phyloP scores from a whole-genome alignment of 1,284 basidiomycete genomes.

The Vanrija pseudolonga region DNA sequence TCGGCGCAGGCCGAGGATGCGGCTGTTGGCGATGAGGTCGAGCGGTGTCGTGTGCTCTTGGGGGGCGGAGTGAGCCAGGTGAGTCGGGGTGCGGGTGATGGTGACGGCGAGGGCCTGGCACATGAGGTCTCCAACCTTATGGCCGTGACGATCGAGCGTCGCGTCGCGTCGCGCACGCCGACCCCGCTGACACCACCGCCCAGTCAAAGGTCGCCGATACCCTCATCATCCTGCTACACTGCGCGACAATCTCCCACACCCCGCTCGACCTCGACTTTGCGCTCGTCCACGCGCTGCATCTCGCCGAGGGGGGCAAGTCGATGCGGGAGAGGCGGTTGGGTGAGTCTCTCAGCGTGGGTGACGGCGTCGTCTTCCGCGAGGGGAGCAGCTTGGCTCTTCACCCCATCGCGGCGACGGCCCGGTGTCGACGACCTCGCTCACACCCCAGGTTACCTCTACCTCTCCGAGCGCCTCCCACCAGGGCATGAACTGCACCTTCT shows the following conservation, averaged over 20 bases:
- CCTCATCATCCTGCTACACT: slow-evolving; percentile 39
- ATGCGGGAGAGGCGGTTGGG: slow-evolving; percentile 33
- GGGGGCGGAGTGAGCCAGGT: slow-evolving; percentile 17
- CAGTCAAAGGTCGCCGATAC: slow-evolving; percentile 33
- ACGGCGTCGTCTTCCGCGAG: no score
- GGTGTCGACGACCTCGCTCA: background rate
- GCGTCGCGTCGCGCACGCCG: no score
- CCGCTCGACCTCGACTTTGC: slow-evolving; percentile 28
- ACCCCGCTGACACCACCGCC: background rate
- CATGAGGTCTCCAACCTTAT: no score
- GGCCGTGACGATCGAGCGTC: no score
- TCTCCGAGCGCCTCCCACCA: slow-evolving; percentile 31
- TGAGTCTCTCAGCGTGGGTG: no score
- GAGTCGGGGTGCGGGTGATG: slow-evolving; percentile 7
- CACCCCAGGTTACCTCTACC: slow-evolving; percentile 38
- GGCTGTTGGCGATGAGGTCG: slow-evolving; percentile 23
- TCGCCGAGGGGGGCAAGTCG: slow-evolving; percentile 36
- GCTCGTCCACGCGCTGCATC: slow-evolving; percentile 38
- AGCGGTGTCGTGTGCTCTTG: slow-evolving; percentile 17
- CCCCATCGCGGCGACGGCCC: no score
- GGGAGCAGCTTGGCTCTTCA: no score
- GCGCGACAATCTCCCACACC: slow-evolving; percentile 14
- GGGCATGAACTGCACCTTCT: slow-evolving; percentile 41
- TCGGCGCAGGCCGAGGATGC: slow-evolving; percentile 31
- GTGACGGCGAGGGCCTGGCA: no score